These are phyloP conservation scores for Aspergillus candidus DNA, from an alignment of 2,329 filamentous ascomycete species.

Conservation along the genomic window DNA sequence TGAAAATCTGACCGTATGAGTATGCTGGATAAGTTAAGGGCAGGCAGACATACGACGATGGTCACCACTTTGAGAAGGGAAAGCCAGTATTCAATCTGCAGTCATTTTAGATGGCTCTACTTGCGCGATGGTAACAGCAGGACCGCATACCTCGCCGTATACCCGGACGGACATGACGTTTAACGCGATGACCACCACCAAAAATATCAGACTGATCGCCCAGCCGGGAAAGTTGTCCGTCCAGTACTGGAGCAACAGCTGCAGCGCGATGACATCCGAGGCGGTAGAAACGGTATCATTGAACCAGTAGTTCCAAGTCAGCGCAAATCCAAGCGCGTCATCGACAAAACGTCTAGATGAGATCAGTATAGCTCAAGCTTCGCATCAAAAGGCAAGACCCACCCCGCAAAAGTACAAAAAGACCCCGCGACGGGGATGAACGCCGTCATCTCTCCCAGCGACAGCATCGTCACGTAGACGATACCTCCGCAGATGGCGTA, in stretches of 20 bases:
- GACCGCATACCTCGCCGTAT: slow-evolving; percentile 46
- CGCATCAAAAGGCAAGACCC: slow-evolving; percentile 11
- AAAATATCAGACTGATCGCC: slow-evolving; percentile 58
- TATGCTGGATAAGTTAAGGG: slow-evolving; percentile 21
- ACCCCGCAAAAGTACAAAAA: slow-evolving; percentile 52
- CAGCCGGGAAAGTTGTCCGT: slow-evolving; percentile 57
- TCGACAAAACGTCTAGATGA: slow-evolving; percentile 37
- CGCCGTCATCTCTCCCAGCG: slow-evolving; percentile 56
- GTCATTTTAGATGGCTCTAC: neutral
- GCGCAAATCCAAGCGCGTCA: slow-evolving; percentile 39
- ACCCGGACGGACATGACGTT: slow-evolving; percentile 50
- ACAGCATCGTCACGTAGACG: slow-evolving; percentile 55
- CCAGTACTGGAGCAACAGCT: slow-evolving; percentile 58
- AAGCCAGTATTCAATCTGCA: slow-evolving; percentile 37
- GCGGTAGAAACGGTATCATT: slow-evolving; percentile 59
- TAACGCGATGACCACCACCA: slow-evolving; percentile 48
- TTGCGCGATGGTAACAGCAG: neutral
- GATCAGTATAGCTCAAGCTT: neutral
- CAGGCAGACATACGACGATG: slow-evolving; percentile 30
- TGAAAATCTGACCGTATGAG: slow-evolving; percentile 46
- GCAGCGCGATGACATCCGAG: slow-evolving; percentile 54
- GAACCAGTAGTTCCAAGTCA: slow-evolving; percentile 53
- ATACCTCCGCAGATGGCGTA: slow-evolving; percentile 54
- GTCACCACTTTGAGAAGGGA: slow-evolving; percentile 39
- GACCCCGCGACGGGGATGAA: slow-evolving; percentile 51